A percentile compares a stretch with the other conserved stretches of the same genome.
Evolutionary conservation across 257 asterid species (phyloP).

Genomic region (Mentha longifolia): DNA sequence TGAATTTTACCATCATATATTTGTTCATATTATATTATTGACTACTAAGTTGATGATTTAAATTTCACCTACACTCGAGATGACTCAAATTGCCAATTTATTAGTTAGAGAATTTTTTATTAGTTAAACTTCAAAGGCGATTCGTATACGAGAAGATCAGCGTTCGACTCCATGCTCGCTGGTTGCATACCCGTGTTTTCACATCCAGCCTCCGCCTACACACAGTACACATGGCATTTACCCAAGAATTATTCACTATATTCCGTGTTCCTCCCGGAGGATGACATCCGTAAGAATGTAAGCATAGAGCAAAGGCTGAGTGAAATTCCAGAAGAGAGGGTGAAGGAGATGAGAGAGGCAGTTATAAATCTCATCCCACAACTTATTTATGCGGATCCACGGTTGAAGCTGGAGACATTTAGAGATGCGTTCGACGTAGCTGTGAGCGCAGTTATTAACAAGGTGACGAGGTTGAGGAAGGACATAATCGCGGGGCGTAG

Average conservation of each 20-base stretch:
- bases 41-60: too few species aligned
- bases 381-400: slow-evolving; percentile 80
- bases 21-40: too few species aligned
- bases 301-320: slow-evolving; percentile 68
- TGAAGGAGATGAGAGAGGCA: slow-evolving; percentile 69
- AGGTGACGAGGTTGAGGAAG: slow-evolving; percentile 72
- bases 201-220: slow-evolving; percentile 91
- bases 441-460: slow-evolving; percentile 66
- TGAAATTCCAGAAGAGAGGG: slow-evolving; percentile 51
- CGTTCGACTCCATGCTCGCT: slow-evolving; percentile 84
- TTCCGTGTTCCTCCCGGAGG: slow-evolving; percentile 80
- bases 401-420: slow-evolving; percentile 61
- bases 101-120: too few species aligned
- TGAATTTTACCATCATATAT: too few species aligned
- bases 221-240: slow-evolving; percentile 88
- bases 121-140: too few species aligned
- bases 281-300: slow-evolving; percentile 51
- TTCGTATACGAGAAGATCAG: slow-evolving; percentile 86
- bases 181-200: slow-evolving; percentile 93
- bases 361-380: slow-evolving; percentile 77
- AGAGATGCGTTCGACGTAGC: slow-evolving; percentile 87
- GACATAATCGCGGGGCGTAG: slow-evolving; percentile 60
- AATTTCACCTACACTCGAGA: too few species aligned
- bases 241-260: slow-evolving; percentile 61
- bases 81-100: too few species aligned